Evolutionary conservation across 257 asterid genomes (phyloP).

Genomic region (Solanum gracilifrons): DNA sequence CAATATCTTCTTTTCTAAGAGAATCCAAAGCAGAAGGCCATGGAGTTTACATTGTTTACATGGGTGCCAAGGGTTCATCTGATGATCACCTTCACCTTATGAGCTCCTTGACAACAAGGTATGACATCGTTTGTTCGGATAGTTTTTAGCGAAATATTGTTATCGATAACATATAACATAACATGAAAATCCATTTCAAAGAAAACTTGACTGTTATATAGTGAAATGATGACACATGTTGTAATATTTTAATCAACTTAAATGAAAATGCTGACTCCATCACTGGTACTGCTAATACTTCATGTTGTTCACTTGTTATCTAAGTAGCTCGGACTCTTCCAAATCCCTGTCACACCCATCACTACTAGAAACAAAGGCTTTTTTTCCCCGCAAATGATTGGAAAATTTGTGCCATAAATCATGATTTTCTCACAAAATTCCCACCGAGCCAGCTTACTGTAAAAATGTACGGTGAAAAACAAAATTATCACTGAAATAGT

Average conservation of each 20-base stretch:
- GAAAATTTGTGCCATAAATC: too few species aligned
- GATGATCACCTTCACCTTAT: constrained; percentile 37
- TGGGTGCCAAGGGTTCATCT: constrained; percentile 46
- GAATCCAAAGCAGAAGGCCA: constrained; percentile 11
- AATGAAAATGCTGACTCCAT: accelerated
- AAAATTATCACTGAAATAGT: too few species aligned
- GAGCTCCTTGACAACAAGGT: constrained; percentile 45
- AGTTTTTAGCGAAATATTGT: neutral
- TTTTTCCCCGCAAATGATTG: too few species aligned
- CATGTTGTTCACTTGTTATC: neutral
- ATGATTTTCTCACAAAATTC: too few species aligned
- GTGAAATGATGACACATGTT: neutral
- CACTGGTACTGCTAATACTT: neutral
- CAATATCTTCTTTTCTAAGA: neutral
- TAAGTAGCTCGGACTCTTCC: neutral
- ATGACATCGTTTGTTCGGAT: neutral
- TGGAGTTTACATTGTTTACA: constrained; percentile 66
- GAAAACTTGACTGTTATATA: too few species aligned
- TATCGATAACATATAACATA: neutral
- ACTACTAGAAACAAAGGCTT: too few species aligned
- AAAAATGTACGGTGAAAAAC: too few species aligned
- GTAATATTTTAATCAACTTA: neutral
- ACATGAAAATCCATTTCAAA: neutral
- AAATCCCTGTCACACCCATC: neutral
- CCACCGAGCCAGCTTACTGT: too few species aligned